Conservation (phyloP, 2,329 filamentous ascomycete species). For the Apiospora aurea region DNA sequence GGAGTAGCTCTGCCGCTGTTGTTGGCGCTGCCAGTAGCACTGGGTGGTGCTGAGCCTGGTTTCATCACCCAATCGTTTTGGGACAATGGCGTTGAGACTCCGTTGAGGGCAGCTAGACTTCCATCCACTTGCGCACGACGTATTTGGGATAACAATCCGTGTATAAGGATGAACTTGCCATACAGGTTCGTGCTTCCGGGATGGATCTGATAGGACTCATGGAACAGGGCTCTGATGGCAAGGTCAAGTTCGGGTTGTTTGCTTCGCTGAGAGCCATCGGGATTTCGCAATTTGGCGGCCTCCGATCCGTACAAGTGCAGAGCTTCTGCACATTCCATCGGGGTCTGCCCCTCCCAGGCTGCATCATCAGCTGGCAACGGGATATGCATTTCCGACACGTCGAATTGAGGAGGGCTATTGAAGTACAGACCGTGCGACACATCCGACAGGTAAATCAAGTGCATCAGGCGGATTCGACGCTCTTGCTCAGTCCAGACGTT, state of each 20-base stretch:
- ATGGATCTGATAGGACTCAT: constrained; percentile 64
- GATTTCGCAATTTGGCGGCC: constrained; percentile 62
- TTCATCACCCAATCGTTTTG: constrained; percentile 64
- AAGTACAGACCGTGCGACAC: constrained; percentile 74
- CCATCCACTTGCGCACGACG: constrained; percentile 51
- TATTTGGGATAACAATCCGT: constrained; percentile 71
- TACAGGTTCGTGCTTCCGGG: constrained; percentile 73
- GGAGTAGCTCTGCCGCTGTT: constrained; percentile 56
- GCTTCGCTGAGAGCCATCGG: constrained; percentile 66
- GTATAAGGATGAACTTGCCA: constrained; percentile 77
- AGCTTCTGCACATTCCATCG: constrained; percentile 67
- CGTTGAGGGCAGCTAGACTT: constrained; percentile 43
- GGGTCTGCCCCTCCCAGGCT: constrained; percentile 71
- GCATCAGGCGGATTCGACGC: constrained; percentile 69
- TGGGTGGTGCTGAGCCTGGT: constrained; percentile 48
- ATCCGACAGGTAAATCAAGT: constrained; percentile 70
- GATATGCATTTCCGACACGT: constrained; percentile 68
- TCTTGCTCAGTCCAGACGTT: constrained; percentile 74
- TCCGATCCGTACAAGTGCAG: constrained; percentile 68
- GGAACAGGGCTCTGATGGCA: constrained; percentile 67
- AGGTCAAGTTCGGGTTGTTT: constrained; percentile 71
- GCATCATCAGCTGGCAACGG: constrained; percentile 78
- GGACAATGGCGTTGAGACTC: constrained; percentile 62
- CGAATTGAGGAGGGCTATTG: constrained; percentile 69
- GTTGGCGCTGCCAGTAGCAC: constrained; percentile 51